A percentile compares a stretch with the other conserved stretches of the same genome.
These are phyloP conservation scores for Colletotrichum navitas DNA, from an alignment of 2,329 filamentous ascomycete species.

Conservation along the genomic window DNA sequence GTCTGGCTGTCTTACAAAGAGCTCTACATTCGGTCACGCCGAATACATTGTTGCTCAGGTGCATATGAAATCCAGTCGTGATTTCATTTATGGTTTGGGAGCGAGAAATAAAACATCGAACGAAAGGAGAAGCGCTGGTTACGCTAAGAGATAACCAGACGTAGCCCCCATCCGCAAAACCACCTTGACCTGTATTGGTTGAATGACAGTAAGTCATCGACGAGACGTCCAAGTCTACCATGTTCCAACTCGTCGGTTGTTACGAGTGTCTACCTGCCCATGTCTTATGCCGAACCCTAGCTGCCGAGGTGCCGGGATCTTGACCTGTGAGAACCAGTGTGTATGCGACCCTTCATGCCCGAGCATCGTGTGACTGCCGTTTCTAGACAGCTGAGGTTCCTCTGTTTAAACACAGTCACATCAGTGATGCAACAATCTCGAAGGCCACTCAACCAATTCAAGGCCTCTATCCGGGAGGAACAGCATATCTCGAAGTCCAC, in stretches of 20 bases:
- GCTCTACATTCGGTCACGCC: background rate
- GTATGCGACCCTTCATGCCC: background rate
- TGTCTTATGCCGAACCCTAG: background rate
- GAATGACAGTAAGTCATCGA: background rate
- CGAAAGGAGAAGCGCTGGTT: background rate
- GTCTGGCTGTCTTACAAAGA: background rate
- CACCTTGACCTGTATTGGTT: no score
- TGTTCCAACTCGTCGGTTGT: background rate
- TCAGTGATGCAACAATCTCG: background rate
- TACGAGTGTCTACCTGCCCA: background rate
- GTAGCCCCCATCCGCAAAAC: background rate
- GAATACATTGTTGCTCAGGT: background rate
- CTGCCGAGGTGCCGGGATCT: background rate
- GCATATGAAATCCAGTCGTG: background rate
- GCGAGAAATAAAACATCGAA: background rate
- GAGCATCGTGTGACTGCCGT: background rate
- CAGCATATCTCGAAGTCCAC: background rate
- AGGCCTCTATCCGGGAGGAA: no score
- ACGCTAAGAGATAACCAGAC: background rate
- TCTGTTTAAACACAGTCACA: background rate
- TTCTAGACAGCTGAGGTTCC: background rate
- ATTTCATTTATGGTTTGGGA: background rate
- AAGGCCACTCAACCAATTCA: background rate
- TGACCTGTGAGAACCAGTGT: background rate
- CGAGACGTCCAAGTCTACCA: background rate